Evolutionary conservation across 495 filamentous ascomycete genomes (phyloP).

Genomic region (Penicillium crystallinum): DNA sequence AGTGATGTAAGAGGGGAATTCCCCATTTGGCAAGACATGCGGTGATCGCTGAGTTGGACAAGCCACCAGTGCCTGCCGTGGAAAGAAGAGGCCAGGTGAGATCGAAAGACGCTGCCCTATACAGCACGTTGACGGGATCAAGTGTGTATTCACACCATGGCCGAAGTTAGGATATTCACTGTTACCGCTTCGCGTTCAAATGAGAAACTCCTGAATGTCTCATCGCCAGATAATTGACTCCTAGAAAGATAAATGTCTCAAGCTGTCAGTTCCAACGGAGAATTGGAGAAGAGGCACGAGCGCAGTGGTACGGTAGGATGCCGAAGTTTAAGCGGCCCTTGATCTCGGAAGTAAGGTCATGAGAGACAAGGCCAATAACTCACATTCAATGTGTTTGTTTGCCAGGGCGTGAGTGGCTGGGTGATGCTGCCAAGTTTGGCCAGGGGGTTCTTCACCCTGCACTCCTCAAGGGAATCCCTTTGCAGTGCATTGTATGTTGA

Average conservation of each 20-base stretch:
- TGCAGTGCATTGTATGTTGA: background rate
- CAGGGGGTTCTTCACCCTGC: background rate
- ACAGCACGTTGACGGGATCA: too few species aligned
- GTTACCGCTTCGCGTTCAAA: background rate
- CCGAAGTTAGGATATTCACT: background rate
- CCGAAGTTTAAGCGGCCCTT: conserved; percentile 16
- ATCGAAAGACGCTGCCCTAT: background rate
- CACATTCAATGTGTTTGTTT: background rate
- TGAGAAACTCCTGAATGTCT: background rate
- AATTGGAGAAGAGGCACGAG: conserved; percentile 11
- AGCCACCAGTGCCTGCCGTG: background rate
- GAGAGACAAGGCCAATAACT: background rate
- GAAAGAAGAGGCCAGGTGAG: background rate
- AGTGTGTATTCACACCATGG: too few species aligned
- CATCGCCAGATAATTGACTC: background rate
- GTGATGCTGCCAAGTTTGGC: background rate
- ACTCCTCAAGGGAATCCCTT: background rate
- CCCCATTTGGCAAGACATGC: conserved; percentile 6
- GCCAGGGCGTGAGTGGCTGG: background rate
- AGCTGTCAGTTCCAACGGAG: conserved; percentile 3
- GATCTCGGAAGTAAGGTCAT: background rate
- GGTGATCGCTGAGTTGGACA: conserved; percentile 1
- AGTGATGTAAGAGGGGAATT: background rate
- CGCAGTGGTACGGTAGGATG: conserved; percentile 6
- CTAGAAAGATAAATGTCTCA: background rate